Conservation (phyloP, 345 rosid genomes). For the Melaleuca alternifolia region DNA sequence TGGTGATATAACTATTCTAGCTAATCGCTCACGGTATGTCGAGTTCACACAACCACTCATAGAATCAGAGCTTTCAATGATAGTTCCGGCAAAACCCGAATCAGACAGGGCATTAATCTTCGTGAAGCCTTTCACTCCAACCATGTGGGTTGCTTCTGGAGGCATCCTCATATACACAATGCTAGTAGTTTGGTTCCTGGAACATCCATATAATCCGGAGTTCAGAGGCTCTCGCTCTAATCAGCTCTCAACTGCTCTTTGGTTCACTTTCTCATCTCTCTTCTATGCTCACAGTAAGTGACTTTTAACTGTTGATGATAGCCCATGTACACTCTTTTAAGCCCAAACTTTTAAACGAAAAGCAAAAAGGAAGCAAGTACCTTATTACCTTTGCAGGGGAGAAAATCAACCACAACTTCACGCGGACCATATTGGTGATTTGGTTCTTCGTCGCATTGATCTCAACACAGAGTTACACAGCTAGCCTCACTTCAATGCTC, state of each 20-base stretch:
- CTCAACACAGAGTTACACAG: slow-evolving; percentile 44
- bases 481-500: slow-evolving; percentile 39
- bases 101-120: slow-evolving; percentile 29
- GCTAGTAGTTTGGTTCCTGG: slow-evolving; percentile 40
- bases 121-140: slow-evolving; percentile 36
- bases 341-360: neutral
- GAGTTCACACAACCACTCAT: slow-evolving; percentile 42
- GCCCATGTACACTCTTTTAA: neutral
- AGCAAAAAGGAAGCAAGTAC: neutral
- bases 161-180: slow-evolving; percentile 28
- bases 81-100: slow-evolving; percentile 15
- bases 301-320: neutral
- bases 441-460: slow-evolving; percentile 50
- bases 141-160: slow-evolving; percentile 36
- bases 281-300: slow-evolving; percentile 49
- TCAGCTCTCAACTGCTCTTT: slow-evolving; percentile 27
- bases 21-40: slow-evolving; percentile 11
- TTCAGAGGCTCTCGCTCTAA: slow-evolving; percentile 22
- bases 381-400: slow-evolving; percentile 21
- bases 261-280: slow-evolving; percentile 38
- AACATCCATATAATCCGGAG: slow-evolving; percentile 23
- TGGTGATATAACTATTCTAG: slow-evolving; percentile 43
- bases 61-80: slow-evolving; percentile 39
- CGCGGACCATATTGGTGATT: slow-evolving; percentile 26
- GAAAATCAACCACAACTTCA: slow-evolving; percentile 20